These are phyloP conservation scores for Sporothrix schenckii DNA, from an alignment of 2,329 filamentous ascomycete genomes.

Conservation along the genomic window DNA sequence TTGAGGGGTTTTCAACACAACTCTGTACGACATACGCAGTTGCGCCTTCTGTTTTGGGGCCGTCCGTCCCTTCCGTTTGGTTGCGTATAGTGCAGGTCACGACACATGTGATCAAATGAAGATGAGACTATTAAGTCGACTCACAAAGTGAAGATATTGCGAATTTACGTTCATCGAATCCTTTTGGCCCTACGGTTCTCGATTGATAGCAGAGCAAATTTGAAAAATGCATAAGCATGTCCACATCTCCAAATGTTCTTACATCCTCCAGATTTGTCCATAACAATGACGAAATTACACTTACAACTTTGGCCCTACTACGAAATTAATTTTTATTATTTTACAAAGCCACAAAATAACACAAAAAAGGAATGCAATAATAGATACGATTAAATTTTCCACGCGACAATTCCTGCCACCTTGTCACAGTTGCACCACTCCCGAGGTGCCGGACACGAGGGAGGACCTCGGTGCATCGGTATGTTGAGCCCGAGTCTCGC, in stretches of 20 bases:
- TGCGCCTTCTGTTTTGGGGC: neutral
- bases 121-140: neutral
- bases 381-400: neutral
- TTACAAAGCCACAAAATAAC: neutral
- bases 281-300: too few species aligned
- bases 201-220: too few species aligned
- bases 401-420: neutral
- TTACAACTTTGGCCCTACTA: too few species aligned
- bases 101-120: neutral
- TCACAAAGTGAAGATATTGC: too few species aligned
- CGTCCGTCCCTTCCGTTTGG: neutral
- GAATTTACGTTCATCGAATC: too few species aligned
- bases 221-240: too few species aligned
- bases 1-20: neutral
- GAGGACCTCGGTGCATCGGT: conserved; percentile 18
- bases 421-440: neutral
- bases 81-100: neutral
- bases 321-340: too few species aligned
- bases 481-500: conserved; percentile 19
- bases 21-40: neutral
- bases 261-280: too few species aligned
- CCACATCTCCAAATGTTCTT: too few species aligned
- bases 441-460: neutral
- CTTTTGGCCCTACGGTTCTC: too few species aligned
- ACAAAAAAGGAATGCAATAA: neutral